Evolutionary conservation across 768 basidiomycete species (phyloP), one percentile per base, ranked within the genome.

Genomic region (Rhizopogon vulgaris): DNA sequence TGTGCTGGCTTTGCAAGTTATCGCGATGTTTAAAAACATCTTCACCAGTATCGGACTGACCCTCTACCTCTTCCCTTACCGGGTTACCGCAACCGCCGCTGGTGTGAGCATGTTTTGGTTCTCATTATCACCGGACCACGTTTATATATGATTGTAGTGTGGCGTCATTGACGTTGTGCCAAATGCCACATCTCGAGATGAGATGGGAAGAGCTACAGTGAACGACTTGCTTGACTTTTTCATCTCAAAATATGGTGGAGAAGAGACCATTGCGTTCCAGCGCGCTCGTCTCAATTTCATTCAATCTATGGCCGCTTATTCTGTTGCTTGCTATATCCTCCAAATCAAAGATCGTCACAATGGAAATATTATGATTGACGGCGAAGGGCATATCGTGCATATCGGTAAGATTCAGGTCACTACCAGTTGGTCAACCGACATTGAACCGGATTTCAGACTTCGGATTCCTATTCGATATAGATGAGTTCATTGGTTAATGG

Each of bases 351-450:
- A 99, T 65, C 74, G 96, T 37, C 96, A 99, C 68, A 99, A 99
- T 63, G 96, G 96, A 27, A 99, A 99, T 66, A 98, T 99, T 65
- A 97, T 99, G 95, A 94, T 99, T 54, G 96, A 98, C 65, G 93
- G 88, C 2, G 90, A 94, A 53, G 96, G 96, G 0, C 94, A 97
- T 65, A 95, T 99, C 53, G 80, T 97, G 4, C 96, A 99, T 66
- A 82, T 99, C 59, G 95, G 94, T 93, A 53, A 39, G 85, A 65
- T 15, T 49, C 38, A 18, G 37, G 27, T 15, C n/a, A 38, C 14
- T 45, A 34, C 30, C 12, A 36, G 17, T 47, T n/a, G 15, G 7
- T 12, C 10, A 25, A 50, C 14, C 14, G 14, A 3, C 27, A 25
- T 27, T 47, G 37, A 11, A 51, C 39, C 46, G 41, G 27, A 42